Conservation (phyloP, 139 green algal species). For the Chlorella sp. region DNA sequence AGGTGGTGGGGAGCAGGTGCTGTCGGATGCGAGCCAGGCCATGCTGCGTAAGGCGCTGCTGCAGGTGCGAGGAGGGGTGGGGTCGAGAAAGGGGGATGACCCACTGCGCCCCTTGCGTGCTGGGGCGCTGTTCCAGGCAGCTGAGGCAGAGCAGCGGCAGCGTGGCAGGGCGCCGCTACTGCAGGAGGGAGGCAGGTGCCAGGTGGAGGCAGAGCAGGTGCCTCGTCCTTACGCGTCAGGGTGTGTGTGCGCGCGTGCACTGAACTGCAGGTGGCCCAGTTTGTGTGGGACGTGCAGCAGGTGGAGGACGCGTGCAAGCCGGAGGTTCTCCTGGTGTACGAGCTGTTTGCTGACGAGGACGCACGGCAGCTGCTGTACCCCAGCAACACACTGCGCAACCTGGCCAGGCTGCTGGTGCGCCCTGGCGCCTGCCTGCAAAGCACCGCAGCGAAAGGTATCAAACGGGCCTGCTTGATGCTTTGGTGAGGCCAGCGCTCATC, state of each 20-base stretch:
- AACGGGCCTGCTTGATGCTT: not conserved
- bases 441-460: not conserved
- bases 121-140: not conserved
- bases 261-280: constrained; percentile 3
- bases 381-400: not conserved
- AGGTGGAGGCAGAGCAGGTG: not conserved
- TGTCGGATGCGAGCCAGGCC: too few species aligned
- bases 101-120: not conserved
- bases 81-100: not conserved
- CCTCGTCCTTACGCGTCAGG: not conserved
- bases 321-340: constrained; percentile 11
- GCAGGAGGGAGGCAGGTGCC: not conserved
- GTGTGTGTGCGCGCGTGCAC: not conserved
- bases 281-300: not conserved
- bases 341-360: not conserved
- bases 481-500: not conserved
- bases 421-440: not conserved
- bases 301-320: constrained; percentile 5
- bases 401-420: not conserved
- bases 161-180: not conserved
- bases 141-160: not conserved
- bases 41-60: not conserved
- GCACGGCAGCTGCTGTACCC: not conserved
- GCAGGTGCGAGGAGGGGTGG: not conserved
- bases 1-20: too few species aligned